Evolutionary conservation across 805 yeast genomes (phyloP), one percentile per base, ranked within the genome.

Genomic region (Groenewaldozyma salmanticensis): DNA sequence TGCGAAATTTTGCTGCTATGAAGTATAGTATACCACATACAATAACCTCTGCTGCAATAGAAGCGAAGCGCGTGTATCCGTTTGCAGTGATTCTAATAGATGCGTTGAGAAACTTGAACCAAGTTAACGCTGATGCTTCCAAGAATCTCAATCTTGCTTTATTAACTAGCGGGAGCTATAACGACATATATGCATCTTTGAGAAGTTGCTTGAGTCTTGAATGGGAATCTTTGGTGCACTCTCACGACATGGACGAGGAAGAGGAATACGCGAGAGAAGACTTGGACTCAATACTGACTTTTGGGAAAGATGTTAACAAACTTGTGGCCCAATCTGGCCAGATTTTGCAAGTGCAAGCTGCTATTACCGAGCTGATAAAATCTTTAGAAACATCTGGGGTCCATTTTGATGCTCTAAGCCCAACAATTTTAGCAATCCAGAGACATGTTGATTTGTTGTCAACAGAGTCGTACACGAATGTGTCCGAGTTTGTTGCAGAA

Each of bases 11-110:
- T 22, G 55, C 63, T 4, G 59, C 67, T 45, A 56, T 77, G 46
- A 77, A 74, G 0, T 74, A 68, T 51, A 72, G 70, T 5, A 59
- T 85, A 0, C 90, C 95, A 0, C 71, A 71, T 20, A 51, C 66
- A 4, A 45, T 81, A 2, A 46, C 63, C 11, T 52, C 70, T 1
- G 67, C 64, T 21, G 66, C 84, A 1, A 66, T 74, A 34, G 70
- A 66, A 22, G 64, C 78, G 2, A 65, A 72, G 42, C 61, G 66
- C 22, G 52, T 81, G 0, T 70, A 76, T 38, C 85, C 88, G 0
- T 68, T 70, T 46, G 79, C 82, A 0, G 60, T 69, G 3, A 62
- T 70, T 6, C 45, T 85, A 5, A 55, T 60, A 4, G 88, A 81
- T 43, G 68, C 75, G 5, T 39, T 80, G 2, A 54, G 56, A 5